A percentile compares a stretch with the other conserved stretches of the same genome.
These are phyloP conservation scores for Penicillium chermesinum DNA, from an alignment of 495 filamentous ascomycete genomes.

Conservation along the genomic window DNA sequence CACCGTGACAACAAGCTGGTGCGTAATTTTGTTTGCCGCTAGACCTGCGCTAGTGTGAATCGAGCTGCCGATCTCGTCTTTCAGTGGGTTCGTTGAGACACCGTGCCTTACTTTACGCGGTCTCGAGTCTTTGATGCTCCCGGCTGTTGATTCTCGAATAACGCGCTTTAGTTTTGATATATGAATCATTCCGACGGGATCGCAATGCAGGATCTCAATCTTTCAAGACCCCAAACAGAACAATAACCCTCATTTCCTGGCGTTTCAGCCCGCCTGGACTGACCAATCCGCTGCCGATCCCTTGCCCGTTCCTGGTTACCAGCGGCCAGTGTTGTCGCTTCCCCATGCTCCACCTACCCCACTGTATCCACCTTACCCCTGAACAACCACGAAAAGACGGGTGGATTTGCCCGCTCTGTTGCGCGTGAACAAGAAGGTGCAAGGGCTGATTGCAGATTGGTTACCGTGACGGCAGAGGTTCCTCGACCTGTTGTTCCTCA, in stretches of 20 bases:
- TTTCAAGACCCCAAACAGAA: no score
- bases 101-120: not conserved
- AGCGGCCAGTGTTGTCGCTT: slow-evolving; percentile 5
- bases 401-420: no score
- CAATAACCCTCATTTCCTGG: slow-evolving; percentile 1
- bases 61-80: slow-evolving; percentile 8
- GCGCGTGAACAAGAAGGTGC: no score
- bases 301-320: slow-evolving; percentile 22
- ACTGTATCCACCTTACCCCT: slow-evolving; percentile 27
- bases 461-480: no score
- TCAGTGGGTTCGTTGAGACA: not conserved
- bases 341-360: slow-evolving; percentile 7
- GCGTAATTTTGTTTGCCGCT: slow-evolving; percentile 16
- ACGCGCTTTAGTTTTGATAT: no score
- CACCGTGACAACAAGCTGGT: slow-evolving; percentile 7
- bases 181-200: no score
- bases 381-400: slow-evolving; percentile 6
- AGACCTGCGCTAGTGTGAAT: slow-evolving; percentile 10
- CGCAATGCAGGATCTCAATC: no score
- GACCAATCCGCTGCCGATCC: slow-evolving; percentile 16
- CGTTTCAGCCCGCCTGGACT: slow-evolving; percentile 10
- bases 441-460: not conserved
- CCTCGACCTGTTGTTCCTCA: no score
- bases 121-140: no score
- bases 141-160: no score